Base-by-base conservation (phyloP, 257 asterid species). In the Cynanchum wilfordii region DNA sequence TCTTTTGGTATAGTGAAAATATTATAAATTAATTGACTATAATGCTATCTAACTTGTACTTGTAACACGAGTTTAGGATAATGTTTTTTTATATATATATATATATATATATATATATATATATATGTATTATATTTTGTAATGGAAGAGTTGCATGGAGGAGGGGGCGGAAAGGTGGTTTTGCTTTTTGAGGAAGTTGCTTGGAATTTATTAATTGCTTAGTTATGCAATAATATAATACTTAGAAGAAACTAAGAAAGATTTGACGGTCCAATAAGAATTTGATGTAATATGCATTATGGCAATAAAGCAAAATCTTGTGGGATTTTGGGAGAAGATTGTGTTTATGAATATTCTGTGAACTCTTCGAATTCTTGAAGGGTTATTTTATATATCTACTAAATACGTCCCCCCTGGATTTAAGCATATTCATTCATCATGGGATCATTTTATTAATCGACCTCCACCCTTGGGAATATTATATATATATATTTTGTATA, bases 351-450 rank as follows among this genome's bases (percentile, higher is more conserved):
- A 75, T 57, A 30, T 10, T 69, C 50, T 54, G 4, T 40, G 12
- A 77, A 42, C 79, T 78, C 74, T 83, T 81, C 60, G 73, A 38
- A 72, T 75, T 66, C 71, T 80, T 77, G 77, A 80, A 77, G 69
- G 83, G 85, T 66, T 66, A 57, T 45, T 33, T 33, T 49, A 42
- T 49, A 52, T 16, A 60, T 58, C 63, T 42, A 15, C 51, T 44
- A 24, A 66, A 13, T 1, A 25, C 38, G 73, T 33, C 73, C 55
- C 47, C 10, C 74, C 25, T 72, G 42, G 65, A 68, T 57, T 67
- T 76, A 22, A 50, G 40, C 59, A 42, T 42, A 40, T 40, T 40
- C 45, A 40, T 40, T 77, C 29, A 51, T 51, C 57, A 51, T 17
- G 57, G 57, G 57, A 17, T 50, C 57, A 51, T 4, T 51, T 51